phyloP scores from a whole-genome alignment of 2,329 filamentous ascomycete species.

The Fusarium armeniacum region DNA sequence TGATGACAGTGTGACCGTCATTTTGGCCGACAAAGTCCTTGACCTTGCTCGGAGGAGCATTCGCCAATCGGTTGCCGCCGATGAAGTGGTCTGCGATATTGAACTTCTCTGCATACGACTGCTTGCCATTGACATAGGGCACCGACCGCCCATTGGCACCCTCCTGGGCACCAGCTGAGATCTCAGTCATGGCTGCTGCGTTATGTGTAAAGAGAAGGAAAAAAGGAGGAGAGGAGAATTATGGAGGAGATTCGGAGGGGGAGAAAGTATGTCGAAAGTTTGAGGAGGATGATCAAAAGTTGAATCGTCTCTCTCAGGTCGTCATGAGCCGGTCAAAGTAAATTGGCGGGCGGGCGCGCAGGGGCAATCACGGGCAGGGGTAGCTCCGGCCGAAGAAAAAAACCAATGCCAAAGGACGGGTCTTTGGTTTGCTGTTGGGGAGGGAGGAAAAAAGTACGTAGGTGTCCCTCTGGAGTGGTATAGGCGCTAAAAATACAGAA shows the following conservation, averaged over 20 bases:
- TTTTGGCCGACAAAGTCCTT: conserved; percentile 95
- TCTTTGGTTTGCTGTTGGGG: conserved; percentile 41
- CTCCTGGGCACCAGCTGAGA: conserved; percentile 57
- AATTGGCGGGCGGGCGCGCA: conserved; percentile 39
- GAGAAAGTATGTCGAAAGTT: conserved; percentile 19
- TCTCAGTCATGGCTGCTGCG: conserved; percentile 63
- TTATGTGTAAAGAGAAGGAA: conserved; percentile 38
- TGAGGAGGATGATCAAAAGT: conserved; percentile 39
- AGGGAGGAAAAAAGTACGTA: conserved; percentile 27
- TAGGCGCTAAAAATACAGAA: conserved; percentile 51
- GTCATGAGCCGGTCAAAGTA: conserved; percentile 48
- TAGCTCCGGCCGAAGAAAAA: conserved; percentile 49
- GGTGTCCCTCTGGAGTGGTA: conserved; percentile 39
- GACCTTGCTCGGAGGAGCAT: conserved; percentile 85
- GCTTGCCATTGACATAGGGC: conserved; percentile 68
- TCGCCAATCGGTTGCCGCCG: conserved; percentile 88
- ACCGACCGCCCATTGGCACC: conserved; percentile 64
- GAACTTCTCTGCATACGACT: conserved; percentile 83
- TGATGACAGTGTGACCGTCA: conserved; percentile 98
- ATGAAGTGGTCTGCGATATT: conserved; percentile 94
- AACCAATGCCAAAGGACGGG: conserved; percentile 2
- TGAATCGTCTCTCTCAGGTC: conserved; percentile 47
- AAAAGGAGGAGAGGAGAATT: conserved; percentile 27
- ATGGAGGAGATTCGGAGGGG: conserved; percentile 32
- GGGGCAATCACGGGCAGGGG: conserved; percentile 43